phyloP scores from a whole-genome alignment of 179 eudicot genomes.

The Kewa caespitosa region DNA sequence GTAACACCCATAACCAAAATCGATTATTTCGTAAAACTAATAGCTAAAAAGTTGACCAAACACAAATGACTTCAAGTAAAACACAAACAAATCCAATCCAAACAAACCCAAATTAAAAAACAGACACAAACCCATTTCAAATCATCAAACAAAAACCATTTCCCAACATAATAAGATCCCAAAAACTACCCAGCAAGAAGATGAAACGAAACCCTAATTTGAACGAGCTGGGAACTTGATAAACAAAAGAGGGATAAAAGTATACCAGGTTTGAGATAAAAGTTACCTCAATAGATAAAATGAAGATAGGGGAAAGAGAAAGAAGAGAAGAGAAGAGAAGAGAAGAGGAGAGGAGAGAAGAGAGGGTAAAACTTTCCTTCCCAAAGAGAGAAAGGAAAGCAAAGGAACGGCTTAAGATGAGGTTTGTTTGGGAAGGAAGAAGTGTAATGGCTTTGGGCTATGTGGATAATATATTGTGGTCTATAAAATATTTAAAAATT shows the following conservation, averaged over 20 bases:
- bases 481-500: too few relatives aligned
- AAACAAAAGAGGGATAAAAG: neutral
- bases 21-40: too few relatives aligned
- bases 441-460: neutral
- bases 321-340: neutral
- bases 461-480: slow-evolving; percentile 34
- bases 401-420: slow-evolving; percentile 31
- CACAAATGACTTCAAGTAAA: too few relatives aligned
- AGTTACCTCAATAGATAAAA: slow-evolving; percentile 18
- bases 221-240: neutral
- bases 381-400: slow-evolving; percentile 32
- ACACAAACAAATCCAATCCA: too few relatives aligned
- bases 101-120: neutral
- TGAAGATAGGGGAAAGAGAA: slow-evolving; percentile 21
- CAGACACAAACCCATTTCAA: neutral
- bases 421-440: neutral
- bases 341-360: neutral
- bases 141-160: neutral
- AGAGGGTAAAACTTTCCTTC: slow-evolving; percentile 10
- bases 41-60: too few relatives aligned
- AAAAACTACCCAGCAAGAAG: neutral
- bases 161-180: neutral
- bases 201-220: slow-evolving; percentile 15
- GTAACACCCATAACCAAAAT: too few relatives aligned
- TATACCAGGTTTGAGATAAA: slow-evolving; percentile 11